Base-by-base conservation (phyloP, 2,329 filamentous ascomycete genomes). In the Cladosporium sp. region DNA sequence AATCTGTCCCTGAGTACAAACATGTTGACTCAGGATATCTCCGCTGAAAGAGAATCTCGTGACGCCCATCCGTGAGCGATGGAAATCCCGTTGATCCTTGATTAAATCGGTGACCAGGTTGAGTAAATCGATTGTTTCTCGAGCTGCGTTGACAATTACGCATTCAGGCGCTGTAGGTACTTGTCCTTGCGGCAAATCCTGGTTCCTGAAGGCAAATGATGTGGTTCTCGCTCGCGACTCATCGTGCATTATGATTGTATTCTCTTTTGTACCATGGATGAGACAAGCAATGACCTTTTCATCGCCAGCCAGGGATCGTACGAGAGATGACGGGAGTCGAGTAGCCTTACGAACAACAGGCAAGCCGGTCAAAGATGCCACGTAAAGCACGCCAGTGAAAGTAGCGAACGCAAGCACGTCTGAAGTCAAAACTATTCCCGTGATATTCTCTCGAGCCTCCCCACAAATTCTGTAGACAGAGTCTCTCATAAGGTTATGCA, bases 361-460 rank as follows among this genome's bases (percentile, higher is more conserved):
- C 3, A 27, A 53, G 18, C 41, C 22, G 6, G 22, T 4, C 12
- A 58, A 32, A 11, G 32, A 22, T 17, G 52, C 39, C 15, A 53
- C 44, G 19, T 58, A 58, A 17, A 59, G 19, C 15, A 37, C 34
- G 12, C 50, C 57, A 12, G 38, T 17, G 30, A 43, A 50, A 6
- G 44, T 55, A 11, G 45, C 37, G 37, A 56, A 56, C 5, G 52
- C 52, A 13, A 59, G n/a, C 13, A 56, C 9, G 0, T 50, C 38
- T 11, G 42, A 37, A 9, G 54, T 53, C 42, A 59, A 39, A 5
- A 41, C 34, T 6, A 58, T 24, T 15, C 7, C 9, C 48, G 41
- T 55, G 37, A 59, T 52, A 6, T 37, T 43, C 22, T 58, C 57
- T 18, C 57, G 44, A 8, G 50, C 57, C 19, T 49, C 54, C 19